These are phyloP conservation scores for Pythium aristosporum DNA, from an alignment of 352 stramenopile species.

Conservation along the genomic window DNA sequence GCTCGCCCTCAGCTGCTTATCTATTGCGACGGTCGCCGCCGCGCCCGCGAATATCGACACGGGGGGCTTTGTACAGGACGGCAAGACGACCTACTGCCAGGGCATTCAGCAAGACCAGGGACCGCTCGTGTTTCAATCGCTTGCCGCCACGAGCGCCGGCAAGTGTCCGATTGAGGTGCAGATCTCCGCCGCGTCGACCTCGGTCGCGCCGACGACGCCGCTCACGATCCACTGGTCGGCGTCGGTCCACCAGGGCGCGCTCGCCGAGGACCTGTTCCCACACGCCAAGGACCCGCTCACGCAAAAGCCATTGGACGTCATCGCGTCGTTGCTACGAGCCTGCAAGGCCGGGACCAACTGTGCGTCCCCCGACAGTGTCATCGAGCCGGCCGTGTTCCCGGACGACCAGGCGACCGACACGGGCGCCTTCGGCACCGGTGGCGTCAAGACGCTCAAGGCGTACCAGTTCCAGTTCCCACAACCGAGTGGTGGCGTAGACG, in stretches of 20 bases:
- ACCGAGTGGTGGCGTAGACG: slow-evolving; percentile 24
- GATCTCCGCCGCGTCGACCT: slow-evolving; percentile 33
- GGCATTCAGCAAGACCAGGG: slow-evolving; percentile 37
- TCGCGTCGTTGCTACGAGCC: slow-evolving; percentile 48
- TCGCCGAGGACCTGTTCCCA: slow-evolving; percentile 48
- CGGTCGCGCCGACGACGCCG: slow-evolving; percentile 38
- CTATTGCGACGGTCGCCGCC: neutral
- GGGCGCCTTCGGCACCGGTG: slow-evolving; percentile 45
- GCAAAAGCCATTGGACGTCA: slow-evolving; percentile 37
- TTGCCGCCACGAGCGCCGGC: slow-evolving; percentile 44
- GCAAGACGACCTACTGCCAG: slow-evolving; percentile 68
- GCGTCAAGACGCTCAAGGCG: slow-evolving; percentile 45
- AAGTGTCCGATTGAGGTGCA: slow-evolving; percentile 59
- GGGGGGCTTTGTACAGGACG: slow-evolving; percentile 21
- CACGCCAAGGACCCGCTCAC: slow-evolving; percentile 49
- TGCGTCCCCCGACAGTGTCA: slow-evolving; percentile 29
- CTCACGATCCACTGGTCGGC: slow-evolving; percentile 51
- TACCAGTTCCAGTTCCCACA: slow-evolving; percentile 47
- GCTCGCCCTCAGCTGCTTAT: neutral
- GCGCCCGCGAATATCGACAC: slow-evolving; percentile 14
- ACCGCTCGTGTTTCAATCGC: slow-evolving; percentile 42
- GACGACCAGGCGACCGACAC: slow-evolving; percentile 34
- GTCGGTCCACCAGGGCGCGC: slow-evolving; percentile 25
- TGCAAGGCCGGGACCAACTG: slow-evolving; percentile 69
- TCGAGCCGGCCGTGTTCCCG: slow-evolving; percentile 19